These are phyloP conservation scores for Vitis rupestris DNA, from an alignment of 164 flowering plant species.

Conservation along the genomic window DNA sequence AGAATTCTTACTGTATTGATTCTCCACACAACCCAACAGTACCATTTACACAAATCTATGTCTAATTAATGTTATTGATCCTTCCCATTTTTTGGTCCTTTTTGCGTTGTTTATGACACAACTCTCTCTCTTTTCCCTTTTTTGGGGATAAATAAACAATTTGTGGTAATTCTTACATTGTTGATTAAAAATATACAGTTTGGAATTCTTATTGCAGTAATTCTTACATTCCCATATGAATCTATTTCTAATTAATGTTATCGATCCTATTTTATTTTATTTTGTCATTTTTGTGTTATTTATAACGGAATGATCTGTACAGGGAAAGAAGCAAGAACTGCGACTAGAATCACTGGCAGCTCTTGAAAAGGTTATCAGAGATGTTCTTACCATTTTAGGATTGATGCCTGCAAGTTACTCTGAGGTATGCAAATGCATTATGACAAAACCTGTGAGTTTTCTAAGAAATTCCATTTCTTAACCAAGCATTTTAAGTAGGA, in stretches of 20 bases:
- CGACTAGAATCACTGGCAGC: constrained; percentile 77
- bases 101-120: too few relatives aligned
- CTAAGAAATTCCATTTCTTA: background rate
- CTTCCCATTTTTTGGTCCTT: too few relatives aligned
- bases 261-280: background rate
- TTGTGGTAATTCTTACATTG: too few relatives aligned
- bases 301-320: constrained; percentile 17
- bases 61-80: too few relatives aligned
- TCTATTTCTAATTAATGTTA: background rate
- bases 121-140: too few relatives aligned
- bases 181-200: too few relatives aligned
- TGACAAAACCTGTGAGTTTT: background rate
- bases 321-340: constrained; percentile 82
- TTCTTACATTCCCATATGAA: too few relatives aligned
- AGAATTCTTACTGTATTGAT: too few relatives aligned
- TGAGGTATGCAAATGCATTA: constrained; percentile 47
- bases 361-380: constrained; percentile 53
- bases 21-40: too few relatives aligned
- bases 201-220: too few relatives aligned
- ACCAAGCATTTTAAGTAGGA: background rate
- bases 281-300: background rate
- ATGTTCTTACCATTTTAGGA: constrained; percentile 63
- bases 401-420: constrained; percentile 75
- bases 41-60: too few relatives aligned
- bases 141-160: too few relatives aligned